Evolutionary conservation across 1,284 basidiomycete genomes (phyloP), one percentile per base, ranked within the genome.

Genomic region (Pseudozyma thailandica): DNA sequence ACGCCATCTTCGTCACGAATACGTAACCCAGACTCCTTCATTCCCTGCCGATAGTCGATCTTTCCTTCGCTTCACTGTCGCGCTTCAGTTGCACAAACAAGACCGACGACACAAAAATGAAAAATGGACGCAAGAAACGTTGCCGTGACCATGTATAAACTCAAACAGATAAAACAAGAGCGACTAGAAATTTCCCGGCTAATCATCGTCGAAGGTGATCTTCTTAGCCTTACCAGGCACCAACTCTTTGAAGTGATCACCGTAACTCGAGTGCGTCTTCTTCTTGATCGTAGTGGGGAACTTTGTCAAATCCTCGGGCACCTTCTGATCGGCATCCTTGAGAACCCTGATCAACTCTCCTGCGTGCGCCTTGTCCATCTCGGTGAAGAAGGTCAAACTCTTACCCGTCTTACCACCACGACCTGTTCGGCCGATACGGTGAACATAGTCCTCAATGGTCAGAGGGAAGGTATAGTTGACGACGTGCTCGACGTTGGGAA

Each of bases 241-340:
- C 12, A 83, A 64, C 64, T 84, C 84, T 57, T 80, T 81, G 71
- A 78, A 84, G 61, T 84, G 83, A 47, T 83, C 82, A 25, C 84
- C 83, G 57, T 84, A 84, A 48, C 88, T 90, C 47, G 90, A 85
- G 74, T 94, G 92, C 60, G 90, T 89, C 87, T 91, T 94, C 87
- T 97, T 97, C 87, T 96, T 96, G 85, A 98, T 94, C 48, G 93
- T 78, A 12, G 93, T 92, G 31, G 94, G 93, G 87, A 98, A 98
- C 81, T 90, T 90, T 78, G 90, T 88, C 85, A 97, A 86, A 23
- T 86, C 90, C 78, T 91, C 89, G 46, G 90, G 89, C n/a, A 85
- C 84, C 26, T 84, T 84, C 42, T 86, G 93, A 21, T 91, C 92
- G 27, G 91, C 91, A 81, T 98, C 96, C 59, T 91, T 87, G 52